Base-by-base conservation (phyloP, 2,329 filamentous ascomycete species). In the Fusarium algeriense region DNA sequence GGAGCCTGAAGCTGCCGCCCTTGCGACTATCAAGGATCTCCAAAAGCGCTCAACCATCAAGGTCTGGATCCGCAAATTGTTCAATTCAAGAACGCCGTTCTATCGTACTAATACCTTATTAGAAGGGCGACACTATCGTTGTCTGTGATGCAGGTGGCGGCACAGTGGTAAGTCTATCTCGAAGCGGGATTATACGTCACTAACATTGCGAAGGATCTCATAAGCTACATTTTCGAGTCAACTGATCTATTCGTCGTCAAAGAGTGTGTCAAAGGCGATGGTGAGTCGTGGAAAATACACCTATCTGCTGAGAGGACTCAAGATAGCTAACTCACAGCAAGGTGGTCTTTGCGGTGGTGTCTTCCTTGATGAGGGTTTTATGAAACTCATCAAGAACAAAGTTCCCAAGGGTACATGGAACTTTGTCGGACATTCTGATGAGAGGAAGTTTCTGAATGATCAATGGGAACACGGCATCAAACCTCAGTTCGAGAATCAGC, bases 1-100 rank as follows among this genome's bases (percentile, higher is more conserved):
- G 0, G 85, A 86, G 60, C 84, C 84, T 0, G 84, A 86, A 64
- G 84, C 84, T 0, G 83, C 84, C 0, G 83, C 83, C 0, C 43
- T 86, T 0, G 79, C 82, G 0, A 80, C 80, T 0, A 68, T 85
- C 4, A 66, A 75, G 2, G 78, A 81, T 4, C 56, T 81, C 1
- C 60, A 69, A 0, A 68, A 73, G 8, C 67, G 75, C 5, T 71
- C 70, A 0, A 67, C 67, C 0, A 66, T 80, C 2, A 30, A 76
- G 41, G 73, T 76, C 64, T 17, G 46, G 2, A 23, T 23, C 23
- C 23, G 23, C 23, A 23, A 23, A 23, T 6, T 23, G 23, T 23
- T 23, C 5, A 23, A 23, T 23, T 5, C 23, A 23, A 23, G 23
- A 23, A 23, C 20, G 20, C 20, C 20, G 20, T 23, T 23, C 20